Percentiles rank a stretch among this genome's conserved stretches.
Conservation (phyloP, 306 rosid genomes). For the Carpinus fangiana region DNA sequence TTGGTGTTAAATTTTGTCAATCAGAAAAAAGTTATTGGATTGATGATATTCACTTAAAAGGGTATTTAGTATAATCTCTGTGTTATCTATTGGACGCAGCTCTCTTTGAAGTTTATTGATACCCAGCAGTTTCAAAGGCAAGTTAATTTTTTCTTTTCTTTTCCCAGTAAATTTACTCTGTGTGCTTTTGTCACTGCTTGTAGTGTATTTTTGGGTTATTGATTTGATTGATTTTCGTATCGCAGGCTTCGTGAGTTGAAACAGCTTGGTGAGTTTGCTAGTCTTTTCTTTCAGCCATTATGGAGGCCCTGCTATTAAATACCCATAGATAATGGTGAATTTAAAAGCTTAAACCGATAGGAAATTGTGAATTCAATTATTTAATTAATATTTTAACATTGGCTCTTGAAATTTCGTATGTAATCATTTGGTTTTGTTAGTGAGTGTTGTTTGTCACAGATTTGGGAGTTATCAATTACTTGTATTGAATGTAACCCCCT, state of each 20-base stretch:
- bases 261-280: slow-evolving; percentile 74
- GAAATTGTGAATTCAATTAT: too few relatives aligned
- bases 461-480: background rate
- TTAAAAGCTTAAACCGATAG: too few relatives aligned
- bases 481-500: background rate
- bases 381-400: too few relatives aligned
- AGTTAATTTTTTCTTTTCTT: slow-evolving; percentile 21
- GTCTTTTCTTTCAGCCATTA: slow-evolving; percentile 2
- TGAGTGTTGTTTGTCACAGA: background rate
- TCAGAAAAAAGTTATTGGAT: background rate
- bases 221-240: slow-evolving; percentile 4
- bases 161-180: background rate
- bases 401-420: background rate
- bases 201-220: background rate
- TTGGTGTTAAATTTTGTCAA: background rate
- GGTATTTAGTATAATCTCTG: background rate
- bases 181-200: background rate
- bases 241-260: slow-evolving; percentile 95
- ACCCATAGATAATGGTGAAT: too few relatives aligned
- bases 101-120: slow-evolving; percentile 81
- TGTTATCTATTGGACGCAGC: slow-evolving; percentile 50
- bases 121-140: slow-evolving; percentile 94
- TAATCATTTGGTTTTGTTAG: background rate
- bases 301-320: background rate
- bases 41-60: background rate